Evolutionary conservation across 371 early-diverging fungal genomes (phyloP).

Genomic region (Rhizopus microsporus): DNA sequence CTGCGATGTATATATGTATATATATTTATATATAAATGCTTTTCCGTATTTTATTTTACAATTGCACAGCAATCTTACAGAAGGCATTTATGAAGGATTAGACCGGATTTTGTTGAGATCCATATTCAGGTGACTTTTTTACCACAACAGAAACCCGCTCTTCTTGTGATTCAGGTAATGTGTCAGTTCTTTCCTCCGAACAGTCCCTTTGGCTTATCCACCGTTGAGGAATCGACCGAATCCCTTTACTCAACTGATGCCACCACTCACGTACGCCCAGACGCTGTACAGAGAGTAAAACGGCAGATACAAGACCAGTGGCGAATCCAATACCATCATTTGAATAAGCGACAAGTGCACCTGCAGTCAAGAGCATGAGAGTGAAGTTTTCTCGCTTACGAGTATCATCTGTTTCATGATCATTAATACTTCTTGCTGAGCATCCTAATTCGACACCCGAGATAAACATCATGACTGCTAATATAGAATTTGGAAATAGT

Average conservation of each 20-base stretch:
- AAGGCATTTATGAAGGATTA: too few species aligned
- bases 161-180: conserved; percentile 2
- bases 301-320: conserved; percentile 59
- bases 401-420: conserved; percentile 34
- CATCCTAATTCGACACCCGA: conserved; percentile 69
- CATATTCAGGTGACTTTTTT: too few species aligned
- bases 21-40: too few species aligned
- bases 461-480: conserved; percentile 87
- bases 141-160: too few species aligned
- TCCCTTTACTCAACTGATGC: background rate
- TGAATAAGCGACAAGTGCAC: conserved; percentile 69
- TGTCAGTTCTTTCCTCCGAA: background rate
- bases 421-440: conserved; percentile 63
- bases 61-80: too few species aligned
- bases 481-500: conserved; percentile 72
- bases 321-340: conserved; percentile 86
- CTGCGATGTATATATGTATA: too few species aligned
- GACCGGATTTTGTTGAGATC: too few species aligned
- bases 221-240: conserved; percentile 19
- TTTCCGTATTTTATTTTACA: too few species aligned
- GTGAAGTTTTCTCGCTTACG: conserved; percentile 65
- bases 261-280: conserved; percentile 35
- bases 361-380: conserved; percentile 69
- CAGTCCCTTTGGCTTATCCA: conserved; percentile 23
- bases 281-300: conserved; percentile 44